Percentiles rank a stretch among this genome's conserved stretches.
Conservation (phyloP, 2,329 filamentous ascomycete genomes). For the Pestalotiopsis sp. region DNA sequence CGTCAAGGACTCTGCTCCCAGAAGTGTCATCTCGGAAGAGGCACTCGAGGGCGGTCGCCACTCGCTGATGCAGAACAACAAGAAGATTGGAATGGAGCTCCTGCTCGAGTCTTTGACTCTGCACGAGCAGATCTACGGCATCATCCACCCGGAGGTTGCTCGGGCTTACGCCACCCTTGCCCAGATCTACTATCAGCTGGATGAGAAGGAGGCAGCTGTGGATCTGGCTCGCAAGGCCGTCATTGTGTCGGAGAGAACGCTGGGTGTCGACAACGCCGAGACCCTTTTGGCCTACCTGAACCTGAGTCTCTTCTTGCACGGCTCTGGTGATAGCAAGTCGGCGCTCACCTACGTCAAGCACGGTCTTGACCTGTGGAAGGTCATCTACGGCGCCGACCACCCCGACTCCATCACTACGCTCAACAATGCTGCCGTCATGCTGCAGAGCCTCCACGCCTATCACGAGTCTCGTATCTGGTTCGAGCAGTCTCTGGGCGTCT, state of each 20-base stretch:
- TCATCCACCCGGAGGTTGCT: conserved; percentile 94
- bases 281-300: conserved; percentile 96
- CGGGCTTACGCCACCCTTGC: conserved; percentile 93
- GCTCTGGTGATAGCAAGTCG: conserved; percentile 82
- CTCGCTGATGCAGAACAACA: conserved; percentile 93
- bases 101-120: conserved; percentile 93
- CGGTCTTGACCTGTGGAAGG: conserved; percentile 92
- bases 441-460: conserved; percentile 93
- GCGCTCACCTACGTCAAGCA: conserved; percentile 91
- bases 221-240: conserved; percentile 96
- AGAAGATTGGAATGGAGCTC: conserved; percentile 93
- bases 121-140: conserved; percentile 98
- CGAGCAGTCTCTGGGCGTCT: conserved; percentile 86
- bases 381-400: conserved; percentile 91
- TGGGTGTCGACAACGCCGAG: conserved; percentile 91
- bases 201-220: conserved; percentile 94
- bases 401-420: conserved; percentile 98
- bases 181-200: conserved; percentile 95
- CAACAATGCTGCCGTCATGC: conserved; percentile 98
- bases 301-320: conserved; percentile 90
- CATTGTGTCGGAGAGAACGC: conserved; percentile 90
- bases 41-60: conserved; percentile 94
- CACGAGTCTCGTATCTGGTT: conserved; percentile 96
- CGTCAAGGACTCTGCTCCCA: conserved; percentile 90
- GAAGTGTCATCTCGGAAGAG: conserved; percentile 90